phyloP scores from a whole-genome alignment of 2,329 filamentous ascomycete species.

The Xylariales sp. region DNA sequence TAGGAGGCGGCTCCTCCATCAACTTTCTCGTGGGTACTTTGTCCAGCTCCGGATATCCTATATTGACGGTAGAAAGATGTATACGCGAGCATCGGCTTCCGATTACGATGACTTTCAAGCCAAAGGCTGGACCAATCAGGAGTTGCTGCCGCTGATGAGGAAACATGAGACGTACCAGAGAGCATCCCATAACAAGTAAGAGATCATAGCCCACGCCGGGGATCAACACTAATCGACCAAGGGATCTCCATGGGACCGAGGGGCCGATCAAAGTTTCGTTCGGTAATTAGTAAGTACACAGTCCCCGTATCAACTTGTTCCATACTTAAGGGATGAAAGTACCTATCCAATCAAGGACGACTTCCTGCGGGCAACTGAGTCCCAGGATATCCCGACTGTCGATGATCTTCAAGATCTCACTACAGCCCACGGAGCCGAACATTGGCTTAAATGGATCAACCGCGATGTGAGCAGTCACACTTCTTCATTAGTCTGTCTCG shows the following conservation, averaged over 20 bases:
- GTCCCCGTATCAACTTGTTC: slow-evolving; percentile 5
- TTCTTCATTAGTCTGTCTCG: slow-evolving; percentile 1
- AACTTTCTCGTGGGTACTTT: slow-evolving; percentile 63
- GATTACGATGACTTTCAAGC: slow-evolving; percentile 77
- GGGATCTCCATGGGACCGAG: slow-evolving; percentile 69
- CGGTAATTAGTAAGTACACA: slow-evolving; percentile 55
- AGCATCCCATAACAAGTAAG: slow-evolving; percentile 52
- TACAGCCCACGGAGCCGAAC: slow-evolving; percentile 68
- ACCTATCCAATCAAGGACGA: slow-evolving; percentile 80
- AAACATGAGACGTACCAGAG: slow-evolving; percentile 78
- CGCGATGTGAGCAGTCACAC: slow-evolving; percentile 43
- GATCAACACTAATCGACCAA: slow-evolving; percentile 25
- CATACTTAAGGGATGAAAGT: slow-evolving; percentile 23
- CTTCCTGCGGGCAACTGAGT: slow-evolving; percentile 68
- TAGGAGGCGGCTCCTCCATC: slow-evolving; percentile 69
- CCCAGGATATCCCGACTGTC: slow-evolving; percentile 67
- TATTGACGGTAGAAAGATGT: slow-evolving; percentile 48
- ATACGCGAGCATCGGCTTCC: slow-evolving; percentile 65
- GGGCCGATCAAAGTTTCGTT: slow-evolving; percentile 81
- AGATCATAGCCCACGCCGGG: slow-evolving; percentile 14
- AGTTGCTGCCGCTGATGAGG: slow-evolving; percentile 70
- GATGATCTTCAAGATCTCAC: slow-evolving; percentile 72
- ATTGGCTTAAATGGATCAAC: slow-evolving; percentile 86
- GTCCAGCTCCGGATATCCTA: no score
- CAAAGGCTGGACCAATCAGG: slow-evolving; percentile 74